Evolutionary conservation across 129 eudicot genomes (phyloP), one percentile per base, ranked within the genome.

Genomic region (Centrapalus pauciflorus): DNA sequence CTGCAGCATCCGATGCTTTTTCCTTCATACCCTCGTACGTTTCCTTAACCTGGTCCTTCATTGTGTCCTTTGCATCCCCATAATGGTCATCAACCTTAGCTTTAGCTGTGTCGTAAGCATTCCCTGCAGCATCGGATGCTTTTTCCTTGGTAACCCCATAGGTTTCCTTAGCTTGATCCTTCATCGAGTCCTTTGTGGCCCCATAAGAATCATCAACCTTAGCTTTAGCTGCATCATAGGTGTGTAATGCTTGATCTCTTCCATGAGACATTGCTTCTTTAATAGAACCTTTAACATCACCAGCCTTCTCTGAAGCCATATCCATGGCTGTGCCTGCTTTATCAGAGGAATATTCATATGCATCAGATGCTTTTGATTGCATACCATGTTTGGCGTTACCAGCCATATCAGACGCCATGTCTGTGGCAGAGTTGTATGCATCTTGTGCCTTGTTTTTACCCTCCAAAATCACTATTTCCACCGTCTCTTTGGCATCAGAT

Each of bases 21-120:
- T 80, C 89, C 69, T 86, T 86, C 4, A 81, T 84, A 20, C 68
- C 69, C 71, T 78, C 87, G 21, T 69, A 81, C 3, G 12, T 66
- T 43, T 55, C 65, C 71, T 69, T 83, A 7, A 61, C 84, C 30
- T 62, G 26, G 1, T 69, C 71, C 6, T 34, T 50, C 63, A 60
- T 50, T 3, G 68, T 13, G 13, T 64, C 79, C 29, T 65, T 71
- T 64, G 84, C 84, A 13, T 73, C 12, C 24, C 13, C 9, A 20
- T 72, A 67, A 10, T 56, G 16, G 11, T 75, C 66, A 1, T 29
- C 26, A n/a, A 28, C 57, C 59, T 21, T 83, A 3, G 63, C 35
- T 37, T 30, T 64, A n/a, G 77, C 71, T 10, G 67, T 78, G 12
- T 60, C 65, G 32, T 69, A 82, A 7, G 70, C 21, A 4, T 29